phyloP scores from a whole-genome alignment of 768 basidiomycete species.

The Porpolomopsis calyptriformis region DNA sequence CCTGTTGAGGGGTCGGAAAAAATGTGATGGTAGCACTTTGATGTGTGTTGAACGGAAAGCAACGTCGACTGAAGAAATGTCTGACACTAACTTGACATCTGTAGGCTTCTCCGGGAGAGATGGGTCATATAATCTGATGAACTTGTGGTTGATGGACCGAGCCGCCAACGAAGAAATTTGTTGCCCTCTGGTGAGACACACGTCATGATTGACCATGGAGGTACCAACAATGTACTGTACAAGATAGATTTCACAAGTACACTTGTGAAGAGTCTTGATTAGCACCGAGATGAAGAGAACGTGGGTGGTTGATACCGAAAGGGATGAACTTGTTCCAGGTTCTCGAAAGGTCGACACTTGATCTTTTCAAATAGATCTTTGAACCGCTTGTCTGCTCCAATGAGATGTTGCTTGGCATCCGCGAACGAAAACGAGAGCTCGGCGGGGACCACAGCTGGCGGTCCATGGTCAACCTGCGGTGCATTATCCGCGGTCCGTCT shows the following conservation, averaged over 20 bases:
- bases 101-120: conserved; percentile 57
- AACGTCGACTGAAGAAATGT: conserved; percentile 10
- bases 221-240: conserved; percentile 21
- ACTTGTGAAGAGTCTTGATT: conserved; percentile 22
- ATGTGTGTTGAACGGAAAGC: too few species aligned
- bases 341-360: conserved; percentile 68
- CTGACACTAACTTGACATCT: conserved; percentile 35
- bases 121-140: conserved; percentile 65
- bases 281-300: neutral
- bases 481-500: neutral
- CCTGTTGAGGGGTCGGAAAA: conserved; percentile 67
- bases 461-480: neutral
- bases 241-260: conserved; percentile 66
- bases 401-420: conserved; percentile 64
- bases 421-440: conserved; percentile 67
- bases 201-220: neutral
- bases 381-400: conserved; percentile 59
- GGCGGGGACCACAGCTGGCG: conserved; percentile 46
- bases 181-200: conserved; percentile 30
- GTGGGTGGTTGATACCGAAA: conserved; percentile 44
- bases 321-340: conserved; percentile 67
- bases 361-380: conserved; percentile 51
- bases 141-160: conserved; percentile 69
- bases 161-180: conserved; percentile 87
- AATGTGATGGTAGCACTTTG: conserved; percentile 22